Evolutionary conservation across 768 basidiomycete species (phyloP), one percentile per base, ranked within the genome.

Genomic region (Tubosaeta sp.): DNA sequence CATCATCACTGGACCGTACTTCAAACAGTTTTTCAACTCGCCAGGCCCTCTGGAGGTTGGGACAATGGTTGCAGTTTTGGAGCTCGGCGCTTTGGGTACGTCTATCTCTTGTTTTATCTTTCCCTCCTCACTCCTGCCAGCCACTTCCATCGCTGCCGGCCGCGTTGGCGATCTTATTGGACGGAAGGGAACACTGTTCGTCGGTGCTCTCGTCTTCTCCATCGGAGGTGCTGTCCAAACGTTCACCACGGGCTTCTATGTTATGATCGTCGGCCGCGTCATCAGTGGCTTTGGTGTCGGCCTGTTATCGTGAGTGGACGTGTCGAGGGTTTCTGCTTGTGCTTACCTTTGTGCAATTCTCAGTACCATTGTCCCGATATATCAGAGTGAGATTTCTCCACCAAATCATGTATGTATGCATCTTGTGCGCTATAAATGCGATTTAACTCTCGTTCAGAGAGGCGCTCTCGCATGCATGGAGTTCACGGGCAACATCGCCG

Each of bases 51-150:
- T 87, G 44, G 80, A 87, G 60, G 69, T 93, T 21, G 94, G 92
- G n/a, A 91, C 90, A 18, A 93, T 97, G 87, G 93, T 96, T 35
- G 90, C 94, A n/a, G 86, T 94, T 6, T 73, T 95, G 30, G 93
- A 97, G 69, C 78, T 97, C 31, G 94, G 94, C 39, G 94, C 94
- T 34, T 86, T 96, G 66, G 77, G 92, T 90, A 63, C 38, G 83
- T 72, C 46, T 38, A 12, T 30, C 31, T 24, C n/a, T 18, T 38
- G 8, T 21, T 27, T 16, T 2, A 0, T 47, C 34, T 40, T 21
- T 27, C 24, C 31, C 22, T 38, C 24, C 48, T 56, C 31, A 55
- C 30, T 21, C 27, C 40, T 6, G 14, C 4, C 61, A 93, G 90
- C 87, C 52, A 96, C 94, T 0, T 94, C 94, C 12, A 69, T 96